Base-by-base conservation (phyloP, 768 basidiomycete species). In the Thelephora aurantiotincta region DNA sequence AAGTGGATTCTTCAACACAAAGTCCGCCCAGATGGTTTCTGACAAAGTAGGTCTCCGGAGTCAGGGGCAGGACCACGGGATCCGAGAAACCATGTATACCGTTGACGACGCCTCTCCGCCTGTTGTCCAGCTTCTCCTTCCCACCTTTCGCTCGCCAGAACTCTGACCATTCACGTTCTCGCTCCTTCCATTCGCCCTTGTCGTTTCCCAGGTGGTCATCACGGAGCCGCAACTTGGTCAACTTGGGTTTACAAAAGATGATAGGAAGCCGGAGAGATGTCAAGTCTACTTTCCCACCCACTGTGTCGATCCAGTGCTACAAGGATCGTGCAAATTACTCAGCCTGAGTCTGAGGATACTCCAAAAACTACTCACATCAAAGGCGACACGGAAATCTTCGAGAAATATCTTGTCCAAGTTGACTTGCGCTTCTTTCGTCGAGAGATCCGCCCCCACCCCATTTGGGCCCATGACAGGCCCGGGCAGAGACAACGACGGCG, bases 311-410 rank as follows among this genome's bases (percentile, higher is more conserved):
- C 52, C 85, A 71, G 64, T 94, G 90, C 90, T 93, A 47, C 2
- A 50, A 13, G 26, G 33, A 18, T 16, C 38, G 33, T 48, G 33
- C 44, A 36, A 14, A 45, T 46, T 26, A 48, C 38, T 48, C 44
- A 48, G 48, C 45, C 22, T 33, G 36, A 33, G 4, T 33, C n/a
- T 6, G 14, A 19, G 14, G 33, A 47, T 6, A 47, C 26, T 1
- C 11, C 11, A 34, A 46, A n/a, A 16, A 20, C 20, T 9, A 30
- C 26, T 49, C 59, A 93, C 92, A 58, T 78, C 73, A 55, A 85
- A 84, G 5, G 96, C 89, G 12, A 91, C 77, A 19, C 77, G 74
- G 57, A 98, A 88, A 64, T 99, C 94, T 49, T 94, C 88, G 33
- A 97, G 59, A 50, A 76, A 82, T 5, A 88, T 68, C 50, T 79